Base-by-base conservation (phyloP, 192 early-diverging fungal genomes). In the Phlyctochytrium planicorne region DNA sequence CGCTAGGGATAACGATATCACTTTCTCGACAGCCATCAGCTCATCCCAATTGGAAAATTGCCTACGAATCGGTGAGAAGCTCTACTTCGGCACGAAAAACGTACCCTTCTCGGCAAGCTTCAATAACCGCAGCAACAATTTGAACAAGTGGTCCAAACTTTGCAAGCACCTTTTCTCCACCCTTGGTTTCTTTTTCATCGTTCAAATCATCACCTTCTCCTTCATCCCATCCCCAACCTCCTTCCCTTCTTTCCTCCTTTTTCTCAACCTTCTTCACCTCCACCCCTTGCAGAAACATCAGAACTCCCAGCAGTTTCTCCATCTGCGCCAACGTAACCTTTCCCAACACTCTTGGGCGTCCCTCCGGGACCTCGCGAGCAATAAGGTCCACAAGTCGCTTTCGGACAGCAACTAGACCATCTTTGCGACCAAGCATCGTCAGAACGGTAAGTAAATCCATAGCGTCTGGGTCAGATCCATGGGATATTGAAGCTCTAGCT, bases 371-470 rank as follows among this genome's bases (percentile, higher is more conserved):
- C 27, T 62, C 50, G 30, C 60, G 57, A 1, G 33, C 67, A 60
- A 68, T 60, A 29, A 69, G 29, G 33, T 69, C 68, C 35, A 69
- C 68, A 6, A 69, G 2, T 3, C 68, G 35, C 52, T 69, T 69
- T 17, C 68, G 59, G 10, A 27, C 29, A n/a, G 68, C 60, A 59
- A 69, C 68, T 3, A 62, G 40, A 25, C 47, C 27, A 23, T 69
- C 68, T 32, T 69, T 69, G 24, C 12, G 17, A 1, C 34, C 29
- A 20, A 69, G 68, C 36, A 63, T 63, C n/a, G 50, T 32, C 17
- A 69, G 24, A 2, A 69, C 68, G 17, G 36, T 32, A 2, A 69
- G 30, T 14, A 63, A 33, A 30, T 69, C 68, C 47, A 69, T 16
- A 14, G 68, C 27, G 2, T 69, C 68, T 14, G 60, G 24, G 25